A percentile compares a stretch with the other conserved stretches of the same genome.
Evolutionary conservation across 2,329 filamentous ascomycete genomes (phyloP).

Genomic region (Penicillium aurantiogriseum): DNA sequence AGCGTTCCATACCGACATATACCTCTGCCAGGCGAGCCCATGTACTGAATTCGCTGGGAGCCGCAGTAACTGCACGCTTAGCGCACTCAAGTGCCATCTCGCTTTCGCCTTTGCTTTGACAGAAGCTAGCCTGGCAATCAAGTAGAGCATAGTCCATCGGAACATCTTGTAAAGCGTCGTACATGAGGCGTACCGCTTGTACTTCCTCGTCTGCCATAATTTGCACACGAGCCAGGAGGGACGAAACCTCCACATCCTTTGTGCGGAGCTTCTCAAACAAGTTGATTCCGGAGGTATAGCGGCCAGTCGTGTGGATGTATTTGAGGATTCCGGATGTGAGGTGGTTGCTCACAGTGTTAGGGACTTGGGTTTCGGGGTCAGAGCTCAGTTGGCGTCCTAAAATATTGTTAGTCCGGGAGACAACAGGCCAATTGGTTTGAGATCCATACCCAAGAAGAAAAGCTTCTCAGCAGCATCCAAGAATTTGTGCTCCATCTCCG

Average conservation of each 20-base stretch:
- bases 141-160: slow-evolving; percentile 98
- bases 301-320: slow-evolving; percentile 93
- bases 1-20: slow-evolving; percentile 90
- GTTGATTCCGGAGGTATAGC: slow-evolving; percentile 93
- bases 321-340: slow-evolving; percentile 88
- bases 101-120: slow-evolving; percentile 81
- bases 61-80: slow-evolving; percentile 89
- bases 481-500: slow-evolving; percentile 97
- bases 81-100: slow-evolving; percentile 89
- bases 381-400: slow-evolving; percentile 91
- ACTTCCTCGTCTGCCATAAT: slow-evolving; percentile 97
- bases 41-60: slow-evolving; percentile 93
- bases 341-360: slow-evolving; percentile 94
- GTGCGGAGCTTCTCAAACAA: slow-evolving; percentile 92
- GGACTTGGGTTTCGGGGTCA: slow-evolving; percentile 94
- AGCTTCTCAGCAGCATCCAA: slow-evolving; percentile 89
- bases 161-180: slow-evolving; percentile 82
- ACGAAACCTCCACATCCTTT: slow-evolving; percentile 90
- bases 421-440: not conserved
- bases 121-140: slow-evolving; percentile 89
- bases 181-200: slow-evolving; percentile 82
- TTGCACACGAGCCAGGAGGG: slow-evolving; percentile 82
- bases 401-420: slow-evolving; percentile 19
- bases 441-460: slow-evolving; percentile 75
- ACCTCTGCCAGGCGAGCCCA: slow-evolving; percentile 94